phyloP scores from a whole-genome alignment of 208 protist species.

The Leishmania mexicana region DNA sequence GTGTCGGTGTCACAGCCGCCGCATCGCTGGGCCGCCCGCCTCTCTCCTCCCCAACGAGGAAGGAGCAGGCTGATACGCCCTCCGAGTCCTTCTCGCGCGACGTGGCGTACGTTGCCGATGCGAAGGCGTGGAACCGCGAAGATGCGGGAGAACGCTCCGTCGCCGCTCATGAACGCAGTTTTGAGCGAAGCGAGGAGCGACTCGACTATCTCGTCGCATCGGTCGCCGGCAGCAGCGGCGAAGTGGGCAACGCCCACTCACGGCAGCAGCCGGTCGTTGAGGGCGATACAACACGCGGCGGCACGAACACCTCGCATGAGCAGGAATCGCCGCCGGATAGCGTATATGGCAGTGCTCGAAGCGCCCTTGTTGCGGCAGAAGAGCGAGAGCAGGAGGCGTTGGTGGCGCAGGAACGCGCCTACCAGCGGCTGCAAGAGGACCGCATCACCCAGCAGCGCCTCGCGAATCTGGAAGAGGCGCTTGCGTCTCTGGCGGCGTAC shows the following conservation, averaged over 20 bases:
- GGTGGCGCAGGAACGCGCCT: slow-evolving; percentile 22
- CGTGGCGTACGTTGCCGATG: not conserved
- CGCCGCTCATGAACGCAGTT: slow-evolving; percentile 27
- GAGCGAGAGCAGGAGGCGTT: slow-evolving; percentile 26
- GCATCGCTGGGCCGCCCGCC: slow-evolving; percentile 11
- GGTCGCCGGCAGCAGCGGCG: not conserved
- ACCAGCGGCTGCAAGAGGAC: slow-evolving; percentile 23
- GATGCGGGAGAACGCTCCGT: not conserved
- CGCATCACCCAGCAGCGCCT: slow-evolving; percentile 44
- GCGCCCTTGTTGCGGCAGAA: slow-evolving; percentile 9
- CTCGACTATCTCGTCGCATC: slow-evolving; percentile 27
- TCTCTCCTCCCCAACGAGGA: slow-evolving; percentile 3
- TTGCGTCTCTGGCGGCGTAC: slow-evolving; percentile 45
- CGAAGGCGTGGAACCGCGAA: not conserved
- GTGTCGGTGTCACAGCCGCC: not conserved
- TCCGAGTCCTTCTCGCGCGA: not conserved
- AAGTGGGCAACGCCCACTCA: not conserved
- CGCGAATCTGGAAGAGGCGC: slow-evolving; percentile 54
- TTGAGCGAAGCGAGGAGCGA: slow-evolving; percentile 43
- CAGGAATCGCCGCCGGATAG: not conserved
- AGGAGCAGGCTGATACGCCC: not conserved
- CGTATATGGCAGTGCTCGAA: not conserved
- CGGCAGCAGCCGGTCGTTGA: not conserved
- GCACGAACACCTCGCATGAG: not conserved
- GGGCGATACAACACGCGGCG: not conserved